Evolutionary conservation across 768 basidiomycete genomes (phyloP).

Genomic region (Leccinum fibrillosum): DNA sequence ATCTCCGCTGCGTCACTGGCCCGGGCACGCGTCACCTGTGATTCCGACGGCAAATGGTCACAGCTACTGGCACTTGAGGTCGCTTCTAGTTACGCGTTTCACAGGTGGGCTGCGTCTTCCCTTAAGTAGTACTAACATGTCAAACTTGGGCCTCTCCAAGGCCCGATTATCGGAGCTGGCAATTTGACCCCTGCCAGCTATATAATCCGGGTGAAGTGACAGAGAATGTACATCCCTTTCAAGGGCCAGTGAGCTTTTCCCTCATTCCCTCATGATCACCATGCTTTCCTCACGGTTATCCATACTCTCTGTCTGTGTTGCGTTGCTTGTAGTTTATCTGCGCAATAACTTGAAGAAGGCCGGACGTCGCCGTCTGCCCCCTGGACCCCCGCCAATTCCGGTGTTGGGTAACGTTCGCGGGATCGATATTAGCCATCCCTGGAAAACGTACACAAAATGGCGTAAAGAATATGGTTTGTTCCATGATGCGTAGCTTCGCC

Average conservation of each 20-base stretch:
- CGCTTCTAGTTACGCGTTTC: too few relatives aligned
- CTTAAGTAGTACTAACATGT: too few relatives aligned
- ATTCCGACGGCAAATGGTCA: too few relatives aligned
- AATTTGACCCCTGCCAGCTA: not conserved
- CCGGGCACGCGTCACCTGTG: too few relatives aligned
- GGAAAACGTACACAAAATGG: slow-evolving; percentile 22
- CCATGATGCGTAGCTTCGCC: not conserved
- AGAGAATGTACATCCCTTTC: not conserved
- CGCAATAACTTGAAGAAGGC: slow-evolving; percentile 9
- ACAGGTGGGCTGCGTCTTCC: too few relatives aligned
- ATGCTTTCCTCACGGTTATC: slow-evolving; percentile 2
- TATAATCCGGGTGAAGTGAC: not conserved
- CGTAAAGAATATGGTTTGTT: slow-evolving; percentile 18
- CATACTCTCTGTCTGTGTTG: slow-evolving; percentile 8
- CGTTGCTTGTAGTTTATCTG: slow-evolving; percentile 8
- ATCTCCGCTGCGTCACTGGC: too few relatives aligned
- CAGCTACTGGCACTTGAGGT: too few relatives aligned
- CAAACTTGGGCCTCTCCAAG: too few relatives aligned
- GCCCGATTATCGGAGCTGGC: too few relatives aligned
- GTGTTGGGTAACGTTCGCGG: slow-evolving; percentile 19
- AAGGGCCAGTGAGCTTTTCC: not conserved
- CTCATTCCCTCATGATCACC: not conserved
- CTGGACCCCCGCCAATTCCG: slow-evolving; percentile 21
- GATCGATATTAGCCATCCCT: slow-evolving; percentile 18
- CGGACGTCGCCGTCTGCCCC: slow-evolving; percentile 14